Conservation (phyloP, 2,329 filamentous ascomycete genomes). For the Colletotrichum gloeosporioides region DNA sequence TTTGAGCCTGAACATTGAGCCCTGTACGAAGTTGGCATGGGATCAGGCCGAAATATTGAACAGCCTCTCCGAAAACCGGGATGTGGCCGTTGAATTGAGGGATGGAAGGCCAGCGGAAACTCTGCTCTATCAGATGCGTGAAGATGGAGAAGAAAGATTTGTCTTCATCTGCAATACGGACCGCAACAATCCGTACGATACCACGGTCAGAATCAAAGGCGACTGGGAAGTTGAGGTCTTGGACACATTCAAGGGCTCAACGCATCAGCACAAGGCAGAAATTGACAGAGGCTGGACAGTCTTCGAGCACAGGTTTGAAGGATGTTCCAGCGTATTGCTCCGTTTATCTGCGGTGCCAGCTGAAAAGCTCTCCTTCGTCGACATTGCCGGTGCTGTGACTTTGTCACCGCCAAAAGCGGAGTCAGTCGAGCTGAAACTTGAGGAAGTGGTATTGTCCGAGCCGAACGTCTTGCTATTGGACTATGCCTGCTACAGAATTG, state of each 20-base stretch:
- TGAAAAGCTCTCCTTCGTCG: neutral
- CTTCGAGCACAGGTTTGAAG: slow-evolving; percentile 31
- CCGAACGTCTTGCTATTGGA: slow-evolving; percentile 35
- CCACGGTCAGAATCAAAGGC: slow-evolving; percentile 28
- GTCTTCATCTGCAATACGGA: slow-evolving; percentile 36
- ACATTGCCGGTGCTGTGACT: neutral
- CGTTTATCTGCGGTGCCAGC: slow-evolving; percentile 9
- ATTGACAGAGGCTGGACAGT: slow-evolving; percentile 25
- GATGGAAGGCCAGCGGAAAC: slow-evolving; percentile 11
- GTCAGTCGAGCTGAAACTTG: neutral
- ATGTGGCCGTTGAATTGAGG: neutral
- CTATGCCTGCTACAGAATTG: slow-evolving; percentile 30
- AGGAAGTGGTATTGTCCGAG: slow-evolving; percentile 26
- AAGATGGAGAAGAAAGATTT: slow-evolving; percentile 31
- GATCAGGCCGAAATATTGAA: neutral
- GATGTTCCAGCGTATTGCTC: slow-evolving; percentile 32
- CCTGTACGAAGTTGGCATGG: neutral
- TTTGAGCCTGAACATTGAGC: neutral
- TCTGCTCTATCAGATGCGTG: slow-evolving; percentile 33
- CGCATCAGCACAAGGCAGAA: neutral
- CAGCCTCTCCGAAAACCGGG: neutral
- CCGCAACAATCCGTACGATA: slow-evolving; percentile 22
- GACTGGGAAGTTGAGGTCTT: slow-evolving; percentile 29
- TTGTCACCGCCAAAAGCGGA: neutral
- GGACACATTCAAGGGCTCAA: slow-evolving; percentile 31